Evolutionary conservation across 331 rosid genomes (phyloP), one percentile per base, ranked within the genome.

Genomic region (Cydonia oblonga): DNA sequence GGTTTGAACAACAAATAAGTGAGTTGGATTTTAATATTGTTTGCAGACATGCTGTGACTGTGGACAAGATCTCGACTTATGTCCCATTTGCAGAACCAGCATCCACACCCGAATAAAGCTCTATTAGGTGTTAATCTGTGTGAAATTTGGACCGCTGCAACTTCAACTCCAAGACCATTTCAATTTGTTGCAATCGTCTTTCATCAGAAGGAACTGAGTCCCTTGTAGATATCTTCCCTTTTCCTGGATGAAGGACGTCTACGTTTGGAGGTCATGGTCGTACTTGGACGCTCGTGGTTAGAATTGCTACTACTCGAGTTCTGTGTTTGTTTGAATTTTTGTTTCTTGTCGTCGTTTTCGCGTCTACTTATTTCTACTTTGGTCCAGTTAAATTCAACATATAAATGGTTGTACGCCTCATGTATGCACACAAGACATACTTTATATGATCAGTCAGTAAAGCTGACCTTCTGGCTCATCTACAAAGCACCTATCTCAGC

Each of bases 41-140:
- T 67, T 78, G 83, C 93, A 95, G 99, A 91, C 97, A 60, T 95
- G 99, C 81, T 89, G 92, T 30, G 93, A 83, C 54, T 91, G 99
- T 12, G 99, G 97, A 76, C 82, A 85, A 75, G 86, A 83, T 71
- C 92, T 95, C 40, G 80, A 83, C 65, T 66, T 32, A 60, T 95
- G 99, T 83, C 99, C 99, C 62, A 91, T 91, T 70, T 95, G 99
- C 83, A 85, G 97, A 73, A 76, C 89, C 78, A 35, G 64, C 76
- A 95, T 91, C 14, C 30, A 22, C 5, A 91, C 97, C 59, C 79
- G 89, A 82, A 89, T 91, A 73, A 88, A 76, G 81, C 98, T 95
- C 67, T 95, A 91, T 73, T 95, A 80, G 79, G 69, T 66, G 74
- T 71, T 58, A 51, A 7, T 53, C 42, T 38, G 0, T 38, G 40